Base-by-base conservation (phyloP, 148 eudicot species). In the Cornus kousa region DNA sequence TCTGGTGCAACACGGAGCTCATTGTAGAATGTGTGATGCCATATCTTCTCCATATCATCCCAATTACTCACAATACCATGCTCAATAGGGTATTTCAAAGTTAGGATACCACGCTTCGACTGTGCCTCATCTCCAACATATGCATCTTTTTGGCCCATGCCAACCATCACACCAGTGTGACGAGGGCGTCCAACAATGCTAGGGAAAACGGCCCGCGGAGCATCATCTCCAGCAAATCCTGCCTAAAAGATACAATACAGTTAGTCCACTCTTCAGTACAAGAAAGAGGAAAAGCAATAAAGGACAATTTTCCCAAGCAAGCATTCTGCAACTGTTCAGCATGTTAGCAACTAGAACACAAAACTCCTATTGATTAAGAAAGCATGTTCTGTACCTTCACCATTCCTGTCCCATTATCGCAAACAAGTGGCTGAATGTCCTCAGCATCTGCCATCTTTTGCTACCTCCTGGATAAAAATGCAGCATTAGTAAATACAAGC, bases 151-250 rank as follows among this genome's bases (percentile, higher is more conserved):
- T 93, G 93, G 64, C 95, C 97, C 97, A 93, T 93, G 48, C 97
- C 97, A 68, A 93, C 97, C 97, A 93, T 93, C 80, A 93, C 97
- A 84, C 94, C 97, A 43, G 94, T 90, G 87, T 92, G 97, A 77
- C 94, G 92, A 31, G 97, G 97, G n/a, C 97, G 86, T 14, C 97
- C 97, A 23, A 93, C 95, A 79, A 91, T 93, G 85, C 97, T 93
- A 9, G 97, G 97, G 83, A 90, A 93, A 24, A 91, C 95, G 64
- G 94, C 98, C 77, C 98, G 81, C 13, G 94, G 98, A 57, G 96
- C 98, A 84, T 93, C 98, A 83, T 93, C 98, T 77, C 96, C 93
- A 19, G 98, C 98, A 88, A 93, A 93, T 84, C 98, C 98, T 87
- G 96, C 98, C 98, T 93, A 78, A 10, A 46, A 82, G 1, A 78